Evolutionary conservation across 2,329 filamentous ascomycete genomes (phyloP), one percentile per base, ranked within the genome.

Genomic region (Tolypocladium nubicola): DNA sequence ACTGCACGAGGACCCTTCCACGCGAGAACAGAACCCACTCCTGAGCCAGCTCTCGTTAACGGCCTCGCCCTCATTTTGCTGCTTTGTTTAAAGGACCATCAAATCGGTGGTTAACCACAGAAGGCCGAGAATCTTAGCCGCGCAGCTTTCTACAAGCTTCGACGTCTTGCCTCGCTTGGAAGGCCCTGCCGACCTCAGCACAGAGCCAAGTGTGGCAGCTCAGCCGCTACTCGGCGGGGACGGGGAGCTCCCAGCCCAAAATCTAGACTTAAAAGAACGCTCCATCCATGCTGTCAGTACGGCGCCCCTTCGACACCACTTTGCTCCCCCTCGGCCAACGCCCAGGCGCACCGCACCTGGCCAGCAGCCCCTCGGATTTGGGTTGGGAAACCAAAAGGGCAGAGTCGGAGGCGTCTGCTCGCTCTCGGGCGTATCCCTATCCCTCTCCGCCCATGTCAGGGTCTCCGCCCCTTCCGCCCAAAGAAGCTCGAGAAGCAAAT

Each of bases 381-480:
- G 62, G 61, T 47, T 65, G 67, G 65, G 81, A 74, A 73, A 76
- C 75, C 76, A 75, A 71, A 78, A 80, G 78, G 74, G 74, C 67
- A 66, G 65, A 66, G 63, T 62, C 62, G 76, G 76, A 79, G 74
- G 73, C 76, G 75, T 78, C 76, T 77, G 76, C 77, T 75, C 78
- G 76, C 67, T 75, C 75, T 68, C 76, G 76, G 77, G 81, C 80
- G 70, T 87, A 87, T 75, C 84, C 84, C 70, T 87, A 87, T 75
- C 84, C 84, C 70, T 87, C 85, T 79, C 84, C 85, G 76, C 85
- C 85, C 79, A 87, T 87, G 85, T 87, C 85, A 78, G 83, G 82
- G 70, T 86, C 84, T 76, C 82, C 84, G 67, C 79, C 79, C 65
- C 75, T 79, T 66, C 80, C 82, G 72, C 76, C 78, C 70, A 84